Base-by-base conservation (phyloP, 2,329 filamentous ascomycete genomes). In the Colletotrichum tabaci region DNA sequence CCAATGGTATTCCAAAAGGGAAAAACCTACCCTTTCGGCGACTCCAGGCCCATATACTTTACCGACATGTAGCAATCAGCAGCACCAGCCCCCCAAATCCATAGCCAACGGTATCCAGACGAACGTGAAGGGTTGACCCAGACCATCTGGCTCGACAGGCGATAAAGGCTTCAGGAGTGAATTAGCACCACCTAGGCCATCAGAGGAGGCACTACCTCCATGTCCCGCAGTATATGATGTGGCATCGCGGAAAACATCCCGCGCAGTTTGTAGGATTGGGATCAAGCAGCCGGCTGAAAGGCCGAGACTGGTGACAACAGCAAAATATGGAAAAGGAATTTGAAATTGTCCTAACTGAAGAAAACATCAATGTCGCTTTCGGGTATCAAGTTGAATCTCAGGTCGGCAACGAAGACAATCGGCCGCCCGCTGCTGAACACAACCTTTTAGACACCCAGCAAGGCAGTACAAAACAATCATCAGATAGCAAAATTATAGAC, bases 11-110 rank as follows among this genome's bases (percentile, higher is more conserved):
- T 84, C 52, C 82, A 83, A 64, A 86, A 77, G 79, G 82, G 84
- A 16, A 77, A 85, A 18, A 82, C 86, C 52, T 82, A 87, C 71
- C 78, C 86, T 85, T 46, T 89, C 84, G 86, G 78, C 38, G 86
- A 86, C 23, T 92, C 89, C 82, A 84, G 86, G 61, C 89, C 90
- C 62, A 92, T 92, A 90, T 92, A 92, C 81, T 87, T 88, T 76
- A 92, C 89, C 74, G 88, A 90, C 66, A 87, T 93, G 91, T 81
- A 92, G 90, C 47, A 93, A 93, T 78, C 94, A 94, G 80, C 92
- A 94, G 78, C 87, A 90, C 55, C 92, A 94, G 77, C 92, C 94
- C 73, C 89, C 89, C 1, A 71, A 73, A 1, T 62, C 49, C 4
- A 26, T 15, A 16, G 7, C 21, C 21, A 40, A 64, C 21, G 70